Evolutionary conservation across 78 protist species (phyloP).

Genomic region (Pigoraptor vietnamica): DNA sequence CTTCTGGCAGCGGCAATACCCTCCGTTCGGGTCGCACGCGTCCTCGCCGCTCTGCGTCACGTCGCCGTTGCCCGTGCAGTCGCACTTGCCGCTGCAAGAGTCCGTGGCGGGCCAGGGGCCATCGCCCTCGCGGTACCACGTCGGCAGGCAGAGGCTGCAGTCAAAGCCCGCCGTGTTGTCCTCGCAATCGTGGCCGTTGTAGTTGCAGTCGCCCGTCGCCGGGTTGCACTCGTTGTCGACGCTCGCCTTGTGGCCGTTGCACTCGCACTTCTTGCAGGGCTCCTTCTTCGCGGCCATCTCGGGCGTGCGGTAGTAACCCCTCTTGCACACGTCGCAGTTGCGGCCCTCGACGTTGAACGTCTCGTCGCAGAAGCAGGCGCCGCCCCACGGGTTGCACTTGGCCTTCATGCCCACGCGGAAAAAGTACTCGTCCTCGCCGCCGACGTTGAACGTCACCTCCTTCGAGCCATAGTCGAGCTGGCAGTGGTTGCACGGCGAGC

Average conservation of each 20-base stretch:
- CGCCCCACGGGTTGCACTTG: neutral
- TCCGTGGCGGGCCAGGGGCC: neutral
- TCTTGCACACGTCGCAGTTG: neutral
- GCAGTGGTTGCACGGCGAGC: neutral
- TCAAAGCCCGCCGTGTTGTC: neutral
- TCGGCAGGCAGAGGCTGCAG: neutral
- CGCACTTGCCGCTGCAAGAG: neutral
- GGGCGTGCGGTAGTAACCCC: neutral
- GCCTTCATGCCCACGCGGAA: neutral
- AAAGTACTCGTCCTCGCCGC: neutral
- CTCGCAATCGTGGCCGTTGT: neutral
- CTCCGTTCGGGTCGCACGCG: neutral
- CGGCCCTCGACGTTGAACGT: neutral
- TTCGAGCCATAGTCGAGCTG: too few relatives aligned
- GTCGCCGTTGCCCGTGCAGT: neutral
- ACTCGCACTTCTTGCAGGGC: neutral
- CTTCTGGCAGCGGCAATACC: neutral
- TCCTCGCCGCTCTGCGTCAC: neutral
- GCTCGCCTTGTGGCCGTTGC: neutral
- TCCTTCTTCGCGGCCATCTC: neutral
- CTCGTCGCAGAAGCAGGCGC: neutral
- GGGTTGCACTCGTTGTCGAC: slow-evolving; percentile 9
- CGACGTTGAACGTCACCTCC: too few relatives aligned
- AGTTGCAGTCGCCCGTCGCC: neutral
- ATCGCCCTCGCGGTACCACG: neutral